These are phyloP conservation scores for Schizochytrium sp. DNA, from an alignment of 108 stramenopile species.

Conservation along the genomic window DNA sequence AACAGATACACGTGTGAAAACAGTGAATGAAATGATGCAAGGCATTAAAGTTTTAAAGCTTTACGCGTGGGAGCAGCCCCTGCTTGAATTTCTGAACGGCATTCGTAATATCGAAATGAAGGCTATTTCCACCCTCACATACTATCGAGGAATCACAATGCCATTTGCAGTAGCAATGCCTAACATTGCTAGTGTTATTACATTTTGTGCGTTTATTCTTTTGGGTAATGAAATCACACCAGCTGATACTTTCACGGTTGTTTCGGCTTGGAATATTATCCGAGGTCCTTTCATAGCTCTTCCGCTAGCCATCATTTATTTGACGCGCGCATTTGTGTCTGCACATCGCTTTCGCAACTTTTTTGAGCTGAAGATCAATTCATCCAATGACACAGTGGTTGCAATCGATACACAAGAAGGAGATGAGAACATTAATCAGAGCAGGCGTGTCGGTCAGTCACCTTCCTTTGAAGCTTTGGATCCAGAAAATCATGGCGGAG, in stretches of 20 bases:
- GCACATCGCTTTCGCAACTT: constrained; percentile 83
- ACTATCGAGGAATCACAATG: constrained; percentile 43
- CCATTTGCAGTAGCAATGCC: constrained; percentile 78
- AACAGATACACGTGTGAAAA: constrained; percentile 85
- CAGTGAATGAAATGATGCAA: constrained; percentile 88
- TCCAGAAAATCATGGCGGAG: background rate
- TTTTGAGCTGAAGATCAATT: constrained; percentile 67
- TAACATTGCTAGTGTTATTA: constrained; percentile 87
- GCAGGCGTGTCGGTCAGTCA: background rate
- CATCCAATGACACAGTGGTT: background rate
- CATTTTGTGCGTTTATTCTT: constrained; percentile 86
- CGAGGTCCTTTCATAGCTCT: constrained; percentile 93
- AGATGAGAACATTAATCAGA: background rate
- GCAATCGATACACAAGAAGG: background rate
- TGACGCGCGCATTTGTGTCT: constrained; percentile 89
- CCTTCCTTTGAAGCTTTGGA: constrained; percentile 16
- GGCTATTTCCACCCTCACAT: constrained; percentile 74
- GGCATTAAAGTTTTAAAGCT: constrained; percentile 90
- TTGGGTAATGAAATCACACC: constrained; percentile 82
- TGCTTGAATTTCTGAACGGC: constrained; percentile 73
- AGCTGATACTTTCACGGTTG: constrained; percentile 81
- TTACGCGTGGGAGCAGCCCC: constrained; percentile 89
- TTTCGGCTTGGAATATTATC: constrained; percentile 93
- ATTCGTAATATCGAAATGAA: constrained; percentile 82
- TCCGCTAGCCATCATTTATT: constrained; percentile 87